Evolutionary conservation across 345 rosid species (phyloP).

Genomic region (Eucalyptus tenuipes): DNA sequence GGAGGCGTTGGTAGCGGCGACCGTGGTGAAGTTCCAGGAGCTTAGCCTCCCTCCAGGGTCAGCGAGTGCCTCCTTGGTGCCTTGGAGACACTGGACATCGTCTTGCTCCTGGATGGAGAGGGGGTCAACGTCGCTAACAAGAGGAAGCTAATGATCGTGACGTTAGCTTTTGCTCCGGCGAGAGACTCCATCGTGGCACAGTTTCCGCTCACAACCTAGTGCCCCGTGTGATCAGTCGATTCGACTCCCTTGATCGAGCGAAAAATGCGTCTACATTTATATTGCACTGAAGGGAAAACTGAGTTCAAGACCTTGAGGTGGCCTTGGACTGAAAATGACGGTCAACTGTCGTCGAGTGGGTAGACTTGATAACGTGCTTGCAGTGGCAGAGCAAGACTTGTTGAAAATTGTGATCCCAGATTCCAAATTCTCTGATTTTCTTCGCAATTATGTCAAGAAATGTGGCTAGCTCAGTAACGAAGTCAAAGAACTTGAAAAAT

Average conservation of each 20-base stretch:
- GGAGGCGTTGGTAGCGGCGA: slow-evolving; percentile 19
- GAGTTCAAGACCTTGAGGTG: neutral
- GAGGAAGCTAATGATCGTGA: neutral
- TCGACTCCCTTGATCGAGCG: neutral
- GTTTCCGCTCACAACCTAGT: neutral
- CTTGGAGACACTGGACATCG: slow-evolving; percentile 21
- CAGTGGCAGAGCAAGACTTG: neutral
- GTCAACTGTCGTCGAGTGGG: neutral
- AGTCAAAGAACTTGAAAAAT: too few relatives aligned
- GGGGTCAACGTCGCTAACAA: neutral
- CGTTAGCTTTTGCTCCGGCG: neutral
- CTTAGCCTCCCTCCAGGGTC: slow-evolving; percentile 19
- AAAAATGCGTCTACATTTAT: neutral
- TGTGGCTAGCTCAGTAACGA: too few relatives aligned
- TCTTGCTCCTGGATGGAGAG: neutral
- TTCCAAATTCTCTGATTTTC: too few relatives aligned
- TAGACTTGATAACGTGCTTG: neutral
- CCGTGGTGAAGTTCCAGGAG: slow-evolving; percentile 24
- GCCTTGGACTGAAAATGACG: neutral
- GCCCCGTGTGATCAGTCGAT: neutral
- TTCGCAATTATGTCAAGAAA: too few relatives aligned
- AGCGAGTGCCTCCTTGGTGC: slow-evolving; percentile 17
- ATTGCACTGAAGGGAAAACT: neutral
- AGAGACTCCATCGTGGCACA: neutral
- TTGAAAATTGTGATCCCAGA: too few relatives aligned